phyloP scores from a whole-genome alignment of 495 filamentous ascomycete genomes.

The Penicillium waksmanii region DNA sequence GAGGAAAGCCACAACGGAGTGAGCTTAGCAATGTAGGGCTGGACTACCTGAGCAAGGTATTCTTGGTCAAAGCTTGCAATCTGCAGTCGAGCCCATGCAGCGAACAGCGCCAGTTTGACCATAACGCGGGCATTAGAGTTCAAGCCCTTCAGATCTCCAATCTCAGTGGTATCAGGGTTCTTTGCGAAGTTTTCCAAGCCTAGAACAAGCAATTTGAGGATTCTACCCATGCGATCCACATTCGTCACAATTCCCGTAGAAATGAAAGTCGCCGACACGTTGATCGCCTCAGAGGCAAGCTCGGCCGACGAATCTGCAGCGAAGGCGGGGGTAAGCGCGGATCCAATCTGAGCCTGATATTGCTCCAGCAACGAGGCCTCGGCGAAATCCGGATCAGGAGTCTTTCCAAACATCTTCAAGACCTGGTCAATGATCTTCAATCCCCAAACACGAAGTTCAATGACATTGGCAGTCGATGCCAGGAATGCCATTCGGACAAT shows the following conservation, averaged over 20 bases:
- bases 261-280: constrained; percentile 97
- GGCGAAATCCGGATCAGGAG: constrained; percentile 92
- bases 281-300: constrained; percentile 90
- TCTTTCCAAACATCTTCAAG: constrained; percentile 93
- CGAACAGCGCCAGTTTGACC: constrained; percentile 95
- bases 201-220: constrained; percentile 87
- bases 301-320: constrained; percentile 94
- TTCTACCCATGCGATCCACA: constrained; percentile 96
- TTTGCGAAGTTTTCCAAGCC: constrained; percentile 92
- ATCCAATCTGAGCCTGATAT: constrained; percentile 97
- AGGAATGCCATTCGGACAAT: constrained; percentile 98
- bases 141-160: constrained; percentile 90
- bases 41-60: constrained; percentile 85
- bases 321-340: constrained; percentile 94
- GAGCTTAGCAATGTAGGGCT: constrained; percentile 84
- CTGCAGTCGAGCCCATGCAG: constrained; percentile 98
- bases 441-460: constrained; percentile 85
- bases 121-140: constrained; percentile 97
- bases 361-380: constrained; percentile 95
- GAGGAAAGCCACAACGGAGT: constrained; percentile 94
- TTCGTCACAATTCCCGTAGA: constrained; percentile 96
- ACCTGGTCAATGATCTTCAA: constrained; percentile 92
- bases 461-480: constrained; percentile 89
- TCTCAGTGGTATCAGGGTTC: constrained; percentile 76
- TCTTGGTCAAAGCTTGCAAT: constrained; percentile 92